Conservation (phyloP, 805 yeast genomes). For the Limtongozyma cylindracea region DNA sequence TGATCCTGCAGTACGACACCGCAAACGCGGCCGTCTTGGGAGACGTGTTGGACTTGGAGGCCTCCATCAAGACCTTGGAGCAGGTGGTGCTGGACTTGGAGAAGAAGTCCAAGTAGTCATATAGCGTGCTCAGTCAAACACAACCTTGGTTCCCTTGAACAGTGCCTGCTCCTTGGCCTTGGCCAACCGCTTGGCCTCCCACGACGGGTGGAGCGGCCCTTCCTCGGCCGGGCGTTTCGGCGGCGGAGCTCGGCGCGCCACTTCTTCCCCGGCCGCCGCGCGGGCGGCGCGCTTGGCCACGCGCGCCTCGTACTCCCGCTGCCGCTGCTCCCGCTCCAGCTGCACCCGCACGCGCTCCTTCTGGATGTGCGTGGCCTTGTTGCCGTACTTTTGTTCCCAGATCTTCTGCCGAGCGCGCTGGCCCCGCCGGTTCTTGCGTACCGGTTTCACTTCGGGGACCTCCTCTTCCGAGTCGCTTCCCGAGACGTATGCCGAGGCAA, state of each 20-base stretch:
- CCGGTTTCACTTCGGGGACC: too few relatives aligned
- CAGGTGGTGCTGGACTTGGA: too few relatives aligned
- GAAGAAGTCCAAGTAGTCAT: too few relatives aligned
- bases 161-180: constrained; percentile 45
- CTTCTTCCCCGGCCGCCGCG: constrained; percentile 10
- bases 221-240: constrained; percentile 9
- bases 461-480: too few relatives aligned
- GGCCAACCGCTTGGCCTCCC: constrained; percentile 73
- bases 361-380: constrained; percentile 58
- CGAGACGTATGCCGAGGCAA: too few relatives aligned
- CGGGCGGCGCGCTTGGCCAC: constrained; percentile 37
- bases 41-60: too few relatives aligned
- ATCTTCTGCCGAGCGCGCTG: constrained; percentile 92
- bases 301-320: constrained; percentile 48
- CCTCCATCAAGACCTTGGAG: too few relatives aligned
- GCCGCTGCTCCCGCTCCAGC: constrained; percentile 32
- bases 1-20: too few relatives aligned
- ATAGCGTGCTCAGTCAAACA: too few relatives aligned
- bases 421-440: constrained; percentile 80
- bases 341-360: constrained; percentile 29
- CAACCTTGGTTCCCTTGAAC: constrained; percentile 39
- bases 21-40: too few relatives aligned
- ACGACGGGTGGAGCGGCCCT: constrained; percentile 64
- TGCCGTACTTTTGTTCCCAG: constrained; percentile 84
- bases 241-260: constrained; percentile 7